Percentiles rank a stretch among this genome's conserved stretches.
These are phyloP conservation scores for Xerocomellus intermedius DNA, from an alignment of 768 basidiomycete species.

Conservation along the genomic window DNA sequence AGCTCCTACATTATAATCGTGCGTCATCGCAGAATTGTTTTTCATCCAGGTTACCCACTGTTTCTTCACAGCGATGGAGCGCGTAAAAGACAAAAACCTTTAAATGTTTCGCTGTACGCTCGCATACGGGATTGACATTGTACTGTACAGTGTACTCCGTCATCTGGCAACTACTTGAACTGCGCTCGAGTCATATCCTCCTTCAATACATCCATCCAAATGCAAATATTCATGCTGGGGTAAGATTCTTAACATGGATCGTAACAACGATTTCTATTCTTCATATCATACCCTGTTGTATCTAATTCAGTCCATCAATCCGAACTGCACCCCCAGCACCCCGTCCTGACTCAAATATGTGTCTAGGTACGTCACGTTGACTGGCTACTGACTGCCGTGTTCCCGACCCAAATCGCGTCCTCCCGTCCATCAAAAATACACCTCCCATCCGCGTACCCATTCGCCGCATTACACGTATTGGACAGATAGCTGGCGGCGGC, in stretches of 20 bases:
- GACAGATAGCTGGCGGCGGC: neutral
- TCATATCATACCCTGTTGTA: too few relatives aligned
- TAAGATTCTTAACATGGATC: neutral
- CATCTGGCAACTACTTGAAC: too few relatives aligned
- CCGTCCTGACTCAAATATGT: too few relatives aligned
- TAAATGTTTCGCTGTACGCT: neutral
- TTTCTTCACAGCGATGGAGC: slow-evolving; percentile 31
- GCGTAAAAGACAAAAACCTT: slow-evolving; percentile 30
- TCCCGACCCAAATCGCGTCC: neutral
- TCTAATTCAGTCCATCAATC: too few relatives aligned
- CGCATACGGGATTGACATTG: neutral
- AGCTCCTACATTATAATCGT: slow-evolving; percentile 96
- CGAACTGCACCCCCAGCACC: too few relatives aligned
- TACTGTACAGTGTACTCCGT: neutral
- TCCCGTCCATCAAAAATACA: slow-evolving; percentile 7
- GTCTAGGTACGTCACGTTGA: neutral
- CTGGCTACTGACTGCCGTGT: neutral
- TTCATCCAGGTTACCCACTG: neutral
- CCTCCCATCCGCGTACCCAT: neutral
- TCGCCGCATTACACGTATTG: neutral
- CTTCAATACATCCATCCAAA: neutral
- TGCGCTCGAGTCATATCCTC: neutral
- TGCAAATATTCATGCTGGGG: neutral
- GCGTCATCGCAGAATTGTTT: slow-evolving; percentile 32
- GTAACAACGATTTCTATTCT: too few relatives aligned